A percentile compares a stretch with the other conserved stretches of the same genome.
Evolutionary conservation across 176 grass and related monocot species (phyloP).

Genomic region (Areca catechu): DNA sequence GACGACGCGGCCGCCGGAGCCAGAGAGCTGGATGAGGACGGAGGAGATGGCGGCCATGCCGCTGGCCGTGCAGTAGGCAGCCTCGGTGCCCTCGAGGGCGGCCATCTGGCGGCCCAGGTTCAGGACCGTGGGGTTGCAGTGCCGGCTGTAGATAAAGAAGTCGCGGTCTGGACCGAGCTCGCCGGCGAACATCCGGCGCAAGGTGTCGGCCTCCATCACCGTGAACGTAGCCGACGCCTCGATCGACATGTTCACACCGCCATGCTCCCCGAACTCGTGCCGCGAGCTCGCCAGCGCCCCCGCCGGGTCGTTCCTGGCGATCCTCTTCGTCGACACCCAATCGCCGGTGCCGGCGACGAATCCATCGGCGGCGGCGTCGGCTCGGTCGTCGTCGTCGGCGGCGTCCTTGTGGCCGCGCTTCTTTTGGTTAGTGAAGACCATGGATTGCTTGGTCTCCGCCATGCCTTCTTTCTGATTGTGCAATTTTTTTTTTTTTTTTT

Average conservation of each 20-base stretch:
- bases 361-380: not conserved
- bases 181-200: constrained; percentile 67
- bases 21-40: constrained; percentile 75
- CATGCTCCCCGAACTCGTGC: constrained; percentile 95
- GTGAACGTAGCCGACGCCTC: constrained; percentile 99
- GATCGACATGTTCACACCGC: constrained; percentile 99
- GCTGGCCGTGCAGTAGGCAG: constrained; percentile 87
- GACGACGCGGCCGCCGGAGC: constrained; percentile 77
- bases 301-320: constrained; percentile 43
- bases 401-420: not conserved
- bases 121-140: constrained; percentile 94
- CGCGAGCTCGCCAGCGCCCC: constrained; percentile 64
- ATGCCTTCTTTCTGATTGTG: not conserved
- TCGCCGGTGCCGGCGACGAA: constrained; percentile 21
- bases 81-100: constrained; percentile 89
- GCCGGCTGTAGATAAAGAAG: constrained; percentile 84
- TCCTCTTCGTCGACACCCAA: constrained; percentile 5
- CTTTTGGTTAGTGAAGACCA: constrained; percentile 32
- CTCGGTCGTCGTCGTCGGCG: constrained; percentile 2
- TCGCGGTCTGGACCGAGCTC: constrained; percentile 93
- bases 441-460: constrained; percentile 2
- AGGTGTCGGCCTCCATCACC: constrained; percentile 93
- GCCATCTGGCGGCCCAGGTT: constrained; percentile 94
- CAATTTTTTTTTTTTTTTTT: too few species aligned
- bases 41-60: constrained; percentile 87